phyloP scores from a whole-genome alignment of 495 filamentous ascomycete species.

The Bathelium albidoporum region DNA sequence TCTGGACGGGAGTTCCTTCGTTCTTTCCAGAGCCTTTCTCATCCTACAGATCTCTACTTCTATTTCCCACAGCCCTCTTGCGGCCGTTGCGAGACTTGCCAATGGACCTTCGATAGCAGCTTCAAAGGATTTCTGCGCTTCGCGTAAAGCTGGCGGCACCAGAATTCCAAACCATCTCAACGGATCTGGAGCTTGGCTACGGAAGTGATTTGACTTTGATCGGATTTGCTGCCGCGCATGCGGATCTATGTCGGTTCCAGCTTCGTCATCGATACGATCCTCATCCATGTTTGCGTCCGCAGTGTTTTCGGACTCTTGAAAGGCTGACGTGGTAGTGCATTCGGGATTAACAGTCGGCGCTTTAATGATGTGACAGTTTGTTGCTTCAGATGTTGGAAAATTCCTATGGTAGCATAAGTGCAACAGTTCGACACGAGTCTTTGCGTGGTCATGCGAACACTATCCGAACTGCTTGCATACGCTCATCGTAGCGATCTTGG shows the following conservation, averaged over 20 bases:
- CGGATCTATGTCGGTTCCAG: not conserved
- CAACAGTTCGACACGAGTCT: not conserved
- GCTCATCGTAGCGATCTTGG: slow-evolving; percentile 36
- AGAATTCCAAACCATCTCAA: slow-evolving; percentile 39
- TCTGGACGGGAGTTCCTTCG: not conserved
- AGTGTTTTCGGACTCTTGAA: not conserved
- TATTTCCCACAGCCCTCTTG: slow-evolving; percentile 22
- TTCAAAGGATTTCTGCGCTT: slow-evolving; percentile 29
- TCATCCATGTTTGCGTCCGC: not conserved
- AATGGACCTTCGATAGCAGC: slow-evolving; percentile 25
- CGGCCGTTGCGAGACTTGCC: slow-evolving; percentile 18
- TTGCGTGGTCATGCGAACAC: slow-evolving; percentile 18
- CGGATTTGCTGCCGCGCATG: not conserved
- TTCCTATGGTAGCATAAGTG: not conserved
- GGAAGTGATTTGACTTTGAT: not conserved
- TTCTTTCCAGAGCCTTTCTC: slow-evolving; percentile 26
- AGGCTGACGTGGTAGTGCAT: not conserved
- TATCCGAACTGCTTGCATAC: slow-evolving; percentile 31
- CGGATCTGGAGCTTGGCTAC: slow-evolving; percentile 24
- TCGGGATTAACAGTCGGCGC: not conserved
- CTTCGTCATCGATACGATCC: not conserved
- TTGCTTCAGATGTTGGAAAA: not conserved
- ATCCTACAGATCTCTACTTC: slow-evolving; percentile 26
- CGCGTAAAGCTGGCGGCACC: slow-evolving; percentile 33
- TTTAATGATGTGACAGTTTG: not conserved